A percentile compares a stretch with the other conserved stretches of the same genome.
Evolutionary conservation across 306 rosid genomes (phyloP).

Genomic region (Cyclanthera cordifolia): DNA sequence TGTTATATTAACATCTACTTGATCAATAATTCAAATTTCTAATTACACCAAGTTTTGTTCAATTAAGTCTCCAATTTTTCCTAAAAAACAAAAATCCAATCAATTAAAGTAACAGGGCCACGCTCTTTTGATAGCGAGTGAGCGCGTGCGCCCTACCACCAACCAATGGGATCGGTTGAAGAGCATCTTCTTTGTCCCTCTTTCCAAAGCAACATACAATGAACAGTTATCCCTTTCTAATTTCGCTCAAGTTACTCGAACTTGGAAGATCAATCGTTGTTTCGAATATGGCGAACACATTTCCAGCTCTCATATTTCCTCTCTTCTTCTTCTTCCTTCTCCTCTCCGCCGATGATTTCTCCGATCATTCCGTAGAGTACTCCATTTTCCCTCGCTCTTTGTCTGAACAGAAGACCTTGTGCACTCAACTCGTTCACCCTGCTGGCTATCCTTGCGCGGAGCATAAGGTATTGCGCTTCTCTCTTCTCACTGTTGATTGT

Average conservation of each 20-base stretch:
- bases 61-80: too few relatives aligned
- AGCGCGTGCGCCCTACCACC: too few relatives aligned
- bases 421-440: conserved; percentile 48
- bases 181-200: too few relatives aligned
- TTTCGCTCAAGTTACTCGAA: background rate
- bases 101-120: too few relatives aligned
- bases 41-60: too few relatives aligned
- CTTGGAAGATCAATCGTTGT: background rate
- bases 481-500: background rate
- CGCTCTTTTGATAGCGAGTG: too few relatives aligned
- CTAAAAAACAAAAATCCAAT: too few relatives aligned
- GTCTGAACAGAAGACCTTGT: conserved; percentile 27
- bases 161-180: too few relatives aligned
- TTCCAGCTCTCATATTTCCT: conserved; percentile 12
- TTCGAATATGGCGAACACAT: conserved; percentile 16
- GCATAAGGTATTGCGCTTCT: conserved; percentile 30
- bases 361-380: conserved; percentile 14
- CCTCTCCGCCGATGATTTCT: conserved; percentile 17
- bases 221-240: background rate
- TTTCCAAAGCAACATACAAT: too few relatives aligned
- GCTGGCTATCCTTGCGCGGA: conserved; percentile 73
- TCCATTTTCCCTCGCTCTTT: conserved; percentile 13
- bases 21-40: too few relatives aligned
- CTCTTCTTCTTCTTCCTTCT: conserved; percentile 14
- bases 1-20: too few relatives aligned